phyloP scores from a whole-genome alignment of 1,284 basidiomycete species.

The Nidula niveotomentosa region DNA sequence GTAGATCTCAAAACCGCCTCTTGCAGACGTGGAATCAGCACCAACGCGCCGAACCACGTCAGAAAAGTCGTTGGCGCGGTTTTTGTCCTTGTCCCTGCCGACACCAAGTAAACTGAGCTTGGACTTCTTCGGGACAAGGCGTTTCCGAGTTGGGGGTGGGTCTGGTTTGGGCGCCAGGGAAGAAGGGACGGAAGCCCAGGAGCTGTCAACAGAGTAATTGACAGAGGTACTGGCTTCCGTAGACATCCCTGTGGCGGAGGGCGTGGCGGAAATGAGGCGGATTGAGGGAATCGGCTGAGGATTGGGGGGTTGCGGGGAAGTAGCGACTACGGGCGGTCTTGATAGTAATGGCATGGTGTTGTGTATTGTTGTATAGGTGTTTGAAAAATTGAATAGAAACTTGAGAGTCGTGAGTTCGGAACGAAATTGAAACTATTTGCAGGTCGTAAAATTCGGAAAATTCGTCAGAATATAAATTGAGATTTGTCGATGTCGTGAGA shows the following conservation, averaged over 20 bases:
- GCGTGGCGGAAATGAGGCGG: slow-evolving; percentile 66
- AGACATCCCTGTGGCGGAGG: slow-evolving; percentile 48
- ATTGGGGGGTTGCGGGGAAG: slow-evolving; percentile 6
- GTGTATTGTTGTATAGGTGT: not conserved
- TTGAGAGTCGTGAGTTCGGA: not conserved
- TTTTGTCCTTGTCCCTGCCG: slow-evolving; percentile 33
- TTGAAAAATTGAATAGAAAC: not conserved
- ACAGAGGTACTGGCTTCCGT: slow-evolving; percentile 29
- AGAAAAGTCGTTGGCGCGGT: slow-evolving; percentile 47
- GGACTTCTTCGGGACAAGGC: slow-evolving; percentile 74
- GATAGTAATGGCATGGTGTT: slow-evolving; percentile 1
- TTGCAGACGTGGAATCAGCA: slow-evolving; percentile 12
- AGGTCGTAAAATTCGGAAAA: slow-evolving; percentile 1
- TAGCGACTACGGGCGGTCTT: not conserved
- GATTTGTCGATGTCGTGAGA: not conserved
- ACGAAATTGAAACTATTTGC: not conserved
- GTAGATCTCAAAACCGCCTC: slow-evolving; percentile 67
- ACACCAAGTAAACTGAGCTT: slow-evolving; percentile 56
- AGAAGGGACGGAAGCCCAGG: slow-evolving; percentile 30
- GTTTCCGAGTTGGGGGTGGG: slow-evolving; percentile 31
- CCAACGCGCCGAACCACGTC: slow-evolving; percentile 64
- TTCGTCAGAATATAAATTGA: not conserved
- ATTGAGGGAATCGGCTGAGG: slow-evolving; percentile 49
- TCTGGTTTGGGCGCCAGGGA: slow-evolving; percentile 23
- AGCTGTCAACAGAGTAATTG: slow-evolving; percentile 24